Evolutionary conservation across 2,329 filamentous ascomycete species (phyloP).

Genomic region (Xylaria sp.): DNA sequence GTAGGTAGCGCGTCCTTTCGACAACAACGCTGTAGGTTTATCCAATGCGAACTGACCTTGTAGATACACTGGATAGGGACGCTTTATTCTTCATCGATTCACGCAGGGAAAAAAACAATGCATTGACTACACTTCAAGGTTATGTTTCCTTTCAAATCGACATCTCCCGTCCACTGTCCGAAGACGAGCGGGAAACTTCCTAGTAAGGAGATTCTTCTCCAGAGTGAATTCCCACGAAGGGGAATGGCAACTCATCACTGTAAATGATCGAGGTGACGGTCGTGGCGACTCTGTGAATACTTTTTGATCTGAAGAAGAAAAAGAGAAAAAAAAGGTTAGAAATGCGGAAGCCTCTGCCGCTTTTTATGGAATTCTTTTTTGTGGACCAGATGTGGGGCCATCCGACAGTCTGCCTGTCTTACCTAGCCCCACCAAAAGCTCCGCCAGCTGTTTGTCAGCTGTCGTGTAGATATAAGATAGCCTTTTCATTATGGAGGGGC

Average conservation of each 20-base stretch:
- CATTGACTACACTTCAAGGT: conserved; percentile 13
- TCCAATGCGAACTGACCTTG: not conserved
- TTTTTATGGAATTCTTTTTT: conserved; percentile 42
- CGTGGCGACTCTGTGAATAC: conserved; percentile 70
- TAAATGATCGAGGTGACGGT: conserved; percentile 67
- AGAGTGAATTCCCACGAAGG: conserved; percentile 62
- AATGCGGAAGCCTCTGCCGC: not conserved
- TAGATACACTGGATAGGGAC: not conserved
- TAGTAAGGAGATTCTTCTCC: conserved; percentile 71
- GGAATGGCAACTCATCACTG: conserved; percentile 73
- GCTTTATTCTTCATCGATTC: not conserved
- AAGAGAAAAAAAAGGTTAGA: conserved; percentile 52
- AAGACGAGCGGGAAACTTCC: conserved; percentile 68
- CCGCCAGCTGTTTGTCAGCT: not conserved
- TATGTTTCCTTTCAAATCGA: conserved; percentile 69
- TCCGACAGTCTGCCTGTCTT: not conserved
- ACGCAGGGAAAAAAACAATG: not conserved
- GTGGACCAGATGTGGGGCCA: conserved; percentile 27
- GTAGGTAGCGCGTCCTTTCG: no score
- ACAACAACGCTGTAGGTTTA: no score
- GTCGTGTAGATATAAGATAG: not conserved
- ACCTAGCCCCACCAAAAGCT: not conserved
- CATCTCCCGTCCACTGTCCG: conserved; percentile 65
- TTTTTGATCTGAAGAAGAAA: conserved; percentile 70
- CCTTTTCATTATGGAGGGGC: not conserved